These are phyloP conservation scores for Mycena epipterygia DNA, from an alignment of 768 basidiomycete species.

Conservation along the genomic window DNA sequence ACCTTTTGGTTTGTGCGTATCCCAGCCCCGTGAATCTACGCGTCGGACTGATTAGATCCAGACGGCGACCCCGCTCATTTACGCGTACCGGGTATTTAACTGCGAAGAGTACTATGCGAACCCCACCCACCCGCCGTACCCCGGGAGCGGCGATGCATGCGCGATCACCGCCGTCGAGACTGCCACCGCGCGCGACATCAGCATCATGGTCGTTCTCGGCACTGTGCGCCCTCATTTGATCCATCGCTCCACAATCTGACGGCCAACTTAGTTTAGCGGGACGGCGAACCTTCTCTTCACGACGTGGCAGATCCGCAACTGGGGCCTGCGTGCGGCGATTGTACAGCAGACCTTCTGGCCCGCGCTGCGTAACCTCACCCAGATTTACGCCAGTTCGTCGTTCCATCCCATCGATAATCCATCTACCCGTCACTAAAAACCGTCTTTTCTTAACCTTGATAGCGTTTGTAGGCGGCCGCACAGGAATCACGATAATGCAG, in stretches of 20 bases:
- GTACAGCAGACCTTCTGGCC: constrained; percentile 37
- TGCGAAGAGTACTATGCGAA: constrained; percentile 35
- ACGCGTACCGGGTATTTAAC: constrained; percentile 32
- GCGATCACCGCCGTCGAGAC: constrained; percentile 27
- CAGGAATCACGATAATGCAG: constrained; percentile 33
- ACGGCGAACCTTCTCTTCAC: constrained; percentile 32
- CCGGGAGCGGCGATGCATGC: constrained; percentile 29
- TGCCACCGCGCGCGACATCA: constrained; percentile 25
- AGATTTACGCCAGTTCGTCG: constrained; percentile 34
- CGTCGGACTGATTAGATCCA: too few relatives aligned
- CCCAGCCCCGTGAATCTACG: too few relatives aligned
- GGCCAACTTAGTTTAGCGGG: constrained; percentile 20
- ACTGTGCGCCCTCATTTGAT: constrained; percentile 7
- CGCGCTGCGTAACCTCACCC: constrained; percentile 29
- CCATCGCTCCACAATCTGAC: background rate
- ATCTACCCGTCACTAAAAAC: too few relatives aligned
- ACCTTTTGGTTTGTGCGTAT: constrained; percentile 34
- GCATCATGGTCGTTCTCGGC: constrained; percentile 23
- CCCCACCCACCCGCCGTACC: constrained; percentile 26
- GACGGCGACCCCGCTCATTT: constrained; percentile 28
- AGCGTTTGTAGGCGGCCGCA: constrained; percentile 28
- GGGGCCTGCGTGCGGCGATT: constrained; percentile 31
- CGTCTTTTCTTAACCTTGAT: too few relatives aligned
- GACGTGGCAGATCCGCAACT: constrained; percentile 34
- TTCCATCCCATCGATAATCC: background rate